Base-by-base conservation (phyloP, 257 asterid species). In the Linderniella brevidens region DNA sequence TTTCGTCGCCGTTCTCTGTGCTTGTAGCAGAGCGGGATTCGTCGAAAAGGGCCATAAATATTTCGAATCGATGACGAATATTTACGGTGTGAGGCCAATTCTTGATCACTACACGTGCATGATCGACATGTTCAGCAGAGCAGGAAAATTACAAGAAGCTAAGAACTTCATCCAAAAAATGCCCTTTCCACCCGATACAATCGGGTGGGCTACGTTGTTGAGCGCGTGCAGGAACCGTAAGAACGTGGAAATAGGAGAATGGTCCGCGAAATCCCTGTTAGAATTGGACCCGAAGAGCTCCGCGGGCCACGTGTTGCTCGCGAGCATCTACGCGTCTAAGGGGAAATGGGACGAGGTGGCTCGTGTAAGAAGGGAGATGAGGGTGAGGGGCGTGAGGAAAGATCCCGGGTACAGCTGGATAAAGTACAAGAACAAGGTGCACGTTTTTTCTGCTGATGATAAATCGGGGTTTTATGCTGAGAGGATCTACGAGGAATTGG, bases 401-500 rank as follows among this genome's bases (percentile, higher is more conserved):
- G 95, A 84, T 49, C 83, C 86, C 10, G 93, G 93, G 14, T 80
- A 69, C 40, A 84, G 95, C 59, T 84, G 95, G 93, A 69, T 84
- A 42, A 81, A 80, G 75, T 64, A 74, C 49, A 68, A 71, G 63
- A 84, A 69, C 72, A 71, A 52, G 60, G 76, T 77, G 53, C 74
- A 66, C 42, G 58, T 59, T 59, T 84, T 86, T 57, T 67, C 78
- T 10, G 86, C 74, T 19, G 96, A 82, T 55, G 94, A 86, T 48
- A 69, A 58, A 44, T 74, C 93, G 14, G 67, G 71, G 53, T 92
- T 73, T 8, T 78, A 70, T 14, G 47, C 80, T 3, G 69, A 66
- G 44, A 72, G 65, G 58, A 76, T 78, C 59, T 60, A 64, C 53
- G 51, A 55, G 16, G 67, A 85, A 69, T 60, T 81, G 19, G 80